Evolutionary conservation across 1,284 basidiomycete species (phyloP).

Genomic region (Irpex lacteus): DNA sequence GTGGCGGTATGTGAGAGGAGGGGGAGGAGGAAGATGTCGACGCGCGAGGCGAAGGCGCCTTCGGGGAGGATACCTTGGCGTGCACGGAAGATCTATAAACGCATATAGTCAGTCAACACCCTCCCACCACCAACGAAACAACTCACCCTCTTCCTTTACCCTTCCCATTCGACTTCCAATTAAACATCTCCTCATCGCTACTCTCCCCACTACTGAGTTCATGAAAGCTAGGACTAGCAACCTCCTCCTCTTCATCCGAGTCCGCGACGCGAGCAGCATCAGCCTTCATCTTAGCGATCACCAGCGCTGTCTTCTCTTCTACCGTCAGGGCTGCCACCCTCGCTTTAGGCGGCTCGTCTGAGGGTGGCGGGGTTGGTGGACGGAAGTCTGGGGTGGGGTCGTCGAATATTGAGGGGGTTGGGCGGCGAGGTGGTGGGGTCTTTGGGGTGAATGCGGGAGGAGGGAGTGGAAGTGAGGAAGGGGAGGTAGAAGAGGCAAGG

Average conservation of each 20-base stretch:
- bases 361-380: constrained; percentile 37
- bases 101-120: not conserved
- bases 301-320: constrained; percentile 47
- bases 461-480: constrained; percentile 2
- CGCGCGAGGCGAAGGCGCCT: no score
- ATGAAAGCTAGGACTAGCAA: no score
- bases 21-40: no score
- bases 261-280: no score
- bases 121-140: not conserved
- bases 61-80: no score
- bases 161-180: no score
- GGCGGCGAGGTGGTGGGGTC: not conserved
- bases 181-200: constrained; percentile 37
- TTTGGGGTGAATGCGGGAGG: no score
- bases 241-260: constrained; percentile 19
- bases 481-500: not conserved
- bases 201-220: no score
- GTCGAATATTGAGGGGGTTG: not conserved
- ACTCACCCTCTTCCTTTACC: constrained; percentile 5
- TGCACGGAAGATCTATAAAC: no score
- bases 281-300: constrained; percentile 63
- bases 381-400: constrained; percentile 26
- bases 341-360: constrained; percentile 11
- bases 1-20: not conserved
- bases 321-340: constrained; percentile 38